Percentiles rank a stretch among this genome's conserved stretches.
Evolutionary conservation across 1,284 basidiomycete species (phyloP).

Genomic region (Rhizoctonia solani): DNA sequence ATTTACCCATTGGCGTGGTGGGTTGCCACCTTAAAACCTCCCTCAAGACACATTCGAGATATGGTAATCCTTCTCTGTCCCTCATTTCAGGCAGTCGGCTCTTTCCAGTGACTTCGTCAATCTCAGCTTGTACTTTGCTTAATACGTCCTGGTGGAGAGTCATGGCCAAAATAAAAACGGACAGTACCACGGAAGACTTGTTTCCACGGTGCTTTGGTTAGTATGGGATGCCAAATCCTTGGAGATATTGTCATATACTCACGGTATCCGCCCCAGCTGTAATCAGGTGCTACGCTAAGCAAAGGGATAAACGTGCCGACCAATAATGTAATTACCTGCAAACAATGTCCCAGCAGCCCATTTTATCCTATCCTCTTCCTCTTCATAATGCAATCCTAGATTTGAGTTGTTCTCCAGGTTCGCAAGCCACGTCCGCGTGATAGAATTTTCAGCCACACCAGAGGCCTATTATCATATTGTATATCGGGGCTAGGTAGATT

Average conservation of each 20-base stretch:
- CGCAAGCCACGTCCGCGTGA: too few relatives aligned
- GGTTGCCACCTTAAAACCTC: constrained; percentile 13
- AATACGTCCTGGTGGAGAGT: not conserved
- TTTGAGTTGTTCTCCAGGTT: too few relatives aligned
- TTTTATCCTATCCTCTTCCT: too few relatives aligned
- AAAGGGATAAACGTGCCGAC: too few relatives aligned
- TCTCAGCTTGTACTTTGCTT: constrained; percentile 2
- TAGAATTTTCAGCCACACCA: too few relatives aligned
- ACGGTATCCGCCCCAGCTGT: too few relatives aligned
- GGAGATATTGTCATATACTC: not conserved
- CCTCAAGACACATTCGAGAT: constrained; percentile 12
- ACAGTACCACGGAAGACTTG: not conserved
- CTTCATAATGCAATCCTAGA: too few relatives aligned
- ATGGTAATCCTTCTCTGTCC: not conserved
- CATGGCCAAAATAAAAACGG: constrained; percentile 10
- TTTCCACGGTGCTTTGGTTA: not conserved
- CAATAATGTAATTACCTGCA: too few relatives aligned
- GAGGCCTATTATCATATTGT: too few relatives aligned
- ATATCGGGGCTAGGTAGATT: not conserved
- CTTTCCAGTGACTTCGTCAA: not conserved
- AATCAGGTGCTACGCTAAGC: too few relatives aligned
- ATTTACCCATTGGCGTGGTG: constrained; percentile 1
- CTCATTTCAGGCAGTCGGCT: not conserved
- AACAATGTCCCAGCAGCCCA: too few relatives aligned
- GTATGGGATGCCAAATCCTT: not conserved